These are phyloP conservation scores for Draba incana DNA, from an alignment of 345 rosid genomes.

Conservation along the genomic window DNA sequence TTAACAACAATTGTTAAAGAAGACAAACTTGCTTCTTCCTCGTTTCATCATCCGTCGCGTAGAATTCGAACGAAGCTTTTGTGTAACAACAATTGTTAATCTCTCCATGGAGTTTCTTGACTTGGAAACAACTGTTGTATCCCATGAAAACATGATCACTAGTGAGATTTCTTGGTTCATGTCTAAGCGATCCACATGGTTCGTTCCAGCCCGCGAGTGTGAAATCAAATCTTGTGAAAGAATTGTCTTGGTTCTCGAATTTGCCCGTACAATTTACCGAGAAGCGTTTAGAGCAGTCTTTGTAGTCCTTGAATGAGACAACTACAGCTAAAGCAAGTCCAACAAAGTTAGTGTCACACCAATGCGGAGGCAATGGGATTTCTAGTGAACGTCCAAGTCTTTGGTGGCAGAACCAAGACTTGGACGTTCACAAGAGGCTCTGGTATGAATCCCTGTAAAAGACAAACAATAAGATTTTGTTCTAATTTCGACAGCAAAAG, in stretches of 20 bases:
- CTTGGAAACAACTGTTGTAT: slow-evolving; percentile 35
- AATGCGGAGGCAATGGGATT: slow-evolving; percentile 41
- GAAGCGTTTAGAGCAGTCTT: neutral
- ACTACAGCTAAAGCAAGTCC: slow-evolving; percentile 43
- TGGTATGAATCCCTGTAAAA: slow-evolving; percentile 29
- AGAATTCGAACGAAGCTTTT: slow-evolving; percentile 39
- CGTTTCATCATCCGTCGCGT: slow-evolving; percentile 33
- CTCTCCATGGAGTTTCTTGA: slow-evolving; percentile 32
- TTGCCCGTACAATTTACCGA: slow-evolving; percentile 20
- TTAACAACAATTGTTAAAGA: no score
- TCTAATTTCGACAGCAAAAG: no score
- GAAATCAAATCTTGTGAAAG: slow-evolving; percentile 26
- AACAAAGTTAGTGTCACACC: slow-evolving; percentile 38
- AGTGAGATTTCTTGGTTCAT: slow-evolving; percentile 30
- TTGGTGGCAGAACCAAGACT: slow-evolving; percentile 43
- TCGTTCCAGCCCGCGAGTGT: slow-evolving; percentile 35
- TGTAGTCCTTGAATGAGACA: slow-evolving; percentile 36
- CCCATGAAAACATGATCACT: slow-evolving; percentile 42
- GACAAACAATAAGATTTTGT: neutral
- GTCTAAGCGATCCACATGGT: slow-evolving; percentile 30
- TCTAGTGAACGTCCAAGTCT: slow-evolving; percentile 39
- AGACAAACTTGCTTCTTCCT: slow-evolving; percentile 9
- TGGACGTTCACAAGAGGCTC: slow-evolving; percentile 36
- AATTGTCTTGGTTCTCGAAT: slow-evolving; percentile 37
- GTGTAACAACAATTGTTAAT: slow-evolving; percentile 34